Evolutionary conservation across 768 basidiomycete genomes (phyloP), one percentile per base, ranked within the genome.

Genomic region (Terana coerulea): DNA sequence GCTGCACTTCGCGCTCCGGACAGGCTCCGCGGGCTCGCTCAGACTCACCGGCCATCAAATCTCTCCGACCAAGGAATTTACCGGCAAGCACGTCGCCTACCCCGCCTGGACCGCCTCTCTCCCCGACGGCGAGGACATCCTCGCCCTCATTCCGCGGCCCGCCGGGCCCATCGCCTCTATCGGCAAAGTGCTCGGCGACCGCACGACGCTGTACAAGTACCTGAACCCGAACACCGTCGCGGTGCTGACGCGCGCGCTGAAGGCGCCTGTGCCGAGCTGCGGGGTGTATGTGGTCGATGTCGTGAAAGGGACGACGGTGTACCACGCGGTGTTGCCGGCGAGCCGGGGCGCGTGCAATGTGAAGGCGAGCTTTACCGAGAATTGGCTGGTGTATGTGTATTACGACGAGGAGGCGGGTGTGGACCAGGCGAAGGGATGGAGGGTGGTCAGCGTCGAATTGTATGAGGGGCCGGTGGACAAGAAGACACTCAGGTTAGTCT

Each of bases 201-300:
- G 93, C 47, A 84, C 82, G 31, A 94, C 93, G 28, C 66, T 98
- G 52, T 95, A 97, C 75, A 98, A 98, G 70, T 95, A 97, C 62
- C 76, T 98, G 54, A 95, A 95, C 64, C 87, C 86, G 7, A 83
- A 91, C 59, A 59, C 94, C 29, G 74, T 86, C 43, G 79, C 81
- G 7, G 72, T 91, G 31, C 69, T 86, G 26, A 91, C 91, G 5
- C 67, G 73, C 12, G 64, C 72, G 15, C 41, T 60, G 14, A 56
- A 50, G 6, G 45, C 54, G 14, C 47, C 58, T 0, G 55, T 67
- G 4, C 53, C 57, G 40, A 66, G 59, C 1, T 91, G 89, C 61
- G 79, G 80, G 0, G 60, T 98, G 12, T 88, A 90, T 61, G 66
- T 97, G 3, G 64, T 95, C n/a, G 92, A 98, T 61, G 75, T 76